Percentiles rank a stretch among this genome's conserved stretches.
These are phyloP conservation scores for Lophiostoma macrostomum DNA, from an alignment of 495 filamentous ascomycete species.

Conservation along the genomic window DNA sequence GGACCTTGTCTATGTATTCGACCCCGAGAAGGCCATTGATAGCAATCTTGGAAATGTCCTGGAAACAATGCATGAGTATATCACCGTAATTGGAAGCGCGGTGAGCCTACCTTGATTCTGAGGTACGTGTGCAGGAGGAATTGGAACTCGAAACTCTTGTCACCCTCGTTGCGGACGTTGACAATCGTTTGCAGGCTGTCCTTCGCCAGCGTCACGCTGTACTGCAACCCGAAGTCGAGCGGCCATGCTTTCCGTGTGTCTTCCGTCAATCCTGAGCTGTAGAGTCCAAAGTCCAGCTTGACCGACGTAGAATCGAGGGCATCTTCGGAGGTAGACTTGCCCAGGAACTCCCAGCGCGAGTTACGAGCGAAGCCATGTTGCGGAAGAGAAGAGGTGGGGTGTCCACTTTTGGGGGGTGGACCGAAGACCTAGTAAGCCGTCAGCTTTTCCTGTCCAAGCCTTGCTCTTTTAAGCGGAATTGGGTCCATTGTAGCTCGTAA, in stretches of 20 bases:
- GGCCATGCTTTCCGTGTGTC: slow-evolving; percentile 67
- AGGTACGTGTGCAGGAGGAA: slow-evolving; percentile 90
- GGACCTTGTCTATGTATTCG: slow-evolving; percentile 79
- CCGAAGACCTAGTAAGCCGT: slow-evolving; percentile 78
- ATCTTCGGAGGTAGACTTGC: slow-evolving; percentile 63
- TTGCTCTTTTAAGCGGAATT: no score
- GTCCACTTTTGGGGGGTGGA: slow-evolving; percentile 62
- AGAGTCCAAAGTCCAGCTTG: slow-evolving; percentile 93
- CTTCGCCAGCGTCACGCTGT: slow-evolving; percentile 78
- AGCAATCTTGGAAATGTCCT: slow-evolving; percentile 60
- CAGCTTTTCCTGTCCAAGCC: no score
- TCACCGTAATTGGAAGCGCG: not conserved
- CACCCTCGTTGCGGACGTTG: slow-evolving; percentile 81
- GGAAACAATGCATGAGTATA: not conserved
- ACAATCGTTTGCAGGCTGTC: slow-evolving; percentile 76
- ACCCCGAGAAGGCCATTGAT: slow-evolving; percentile 70
- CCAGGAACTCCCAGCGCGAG: slow-evolving; percentile 71
- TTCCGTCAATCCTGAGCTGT: slow-evolving; percentile 62
- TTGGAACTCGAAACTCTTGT: slow-evolving; percentile 82
- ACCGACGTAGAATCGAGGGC: slow-evolving; percentile 44
- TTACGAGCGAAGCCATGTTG: slow-evolving; percentile 97
- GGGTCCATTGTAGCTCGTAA: not conserved
- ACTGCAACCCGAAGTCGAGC: slow-evolving; percentile 83
- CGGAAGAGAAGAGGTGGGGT: slow-evolving; percentile 68
- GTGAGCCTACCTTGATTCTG: slow-evolving; percentile 62